Evolutionary conservation across 257 asterid species (phyloP), one percentile per base, ranked within the genome.

Genomic region (Fraxinus quadrangulata): DNA sequence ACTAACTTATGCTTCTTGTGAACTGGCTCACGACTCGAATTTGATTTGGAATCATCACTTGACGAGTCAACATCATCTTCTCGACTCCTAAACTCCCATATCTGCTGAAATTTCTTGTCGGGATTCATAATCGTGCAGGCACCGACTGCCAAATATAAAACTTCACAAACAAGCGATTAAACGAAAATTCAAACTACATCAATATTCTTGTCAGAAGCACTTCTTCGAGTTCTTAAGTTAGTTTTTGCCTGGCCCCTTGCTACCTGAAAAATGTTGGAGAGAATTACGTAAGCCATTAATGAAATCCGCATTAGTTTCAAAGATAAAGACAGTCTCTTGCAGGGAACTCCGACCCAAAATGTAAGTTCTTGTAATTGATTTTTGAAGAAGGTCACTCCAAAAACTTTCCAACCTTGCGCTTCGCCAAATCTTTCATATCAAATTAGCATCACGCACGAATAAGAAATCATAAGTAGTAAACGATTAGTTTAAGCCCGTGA

Each of bases 11-110:
- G 94, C 81, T 76, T 72, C 79, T 71, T 84, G 67, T 30, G 74
- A 17, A n/a, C 16, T 28, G 73, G 78, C 56, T 70, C 75, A 4
- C 67, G 67, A 59, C 70, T 70, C n/a, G 89, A 73, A 61, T 84
- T 84, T 30, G 89, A 83, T 78, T 78, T 81, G 13, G 88, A 78
- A 31, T 89, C 93, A 51, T 89, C 87, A 45, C 88, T 87, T 5
- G 90, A 86, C 21, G 92, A 80, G 86, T 85, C 90, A 67, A 73
- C 77, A 30, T 88, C 90, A 33, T 80, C 82, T 63, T 87, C 88
- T 79, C 83, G 75, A 80, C 83, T 83, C 76, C 93, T 87, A 68
- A 85, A 83, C 75, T 91, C 94, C 96, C 96, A 91, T 21, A 83
- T 23, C 80, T 84, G 90, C 65, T 83, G 80, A 61, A 89, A 87